Evolutionary conservation across 2,329 filamentous ascomycete species (phyloP).

Genomic region (Nannizziopsis barbatae): DNA sequence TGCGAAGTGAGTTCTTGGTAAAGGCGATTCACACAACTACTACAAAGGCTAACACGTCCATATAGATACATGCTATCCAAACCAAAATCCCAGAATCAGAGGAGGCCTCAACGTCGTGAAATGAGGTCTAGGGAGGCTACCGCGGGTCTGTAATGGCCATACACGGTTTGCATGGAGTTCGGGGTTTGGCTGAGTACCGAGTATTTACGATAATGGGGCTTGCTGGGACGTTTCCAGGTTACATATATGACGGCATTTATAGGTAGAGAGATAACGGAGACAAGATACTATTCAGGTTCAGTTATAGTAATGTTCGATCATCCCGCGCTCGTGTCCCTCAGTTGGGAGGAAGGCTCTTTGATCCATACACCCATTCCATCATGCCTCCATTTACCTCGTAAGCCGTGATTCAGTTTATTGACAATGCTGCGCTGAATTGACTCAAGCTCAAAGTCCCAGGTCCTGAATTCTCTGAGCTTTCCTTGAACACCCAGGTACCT

Average conservation of each 20-base stretch:
- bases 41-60: neutral
- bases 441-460: constrained; percentile 26
- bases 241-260: too few relatives aligned
- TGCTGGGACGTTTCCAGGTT: too few relatives aligned
- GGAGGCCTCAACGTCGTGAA: neutral
- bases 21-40: too few relatives aligned
- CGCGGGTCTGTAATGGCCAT: neutral
- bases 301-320: too few relatives aligned
- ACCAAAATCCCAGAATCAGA: constrained; percentile 4
- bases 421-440: constrained; percentile 22
- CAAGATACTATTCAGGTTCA: too few relatives aligned
- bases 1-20: constrained; percentile 68
- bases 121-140: neutral
- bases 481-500: constrained; percentile 18
- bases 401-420: constrained; percentile 18
- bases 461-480: constrained; percentile 21
- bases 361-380: constrained; percentile 25
- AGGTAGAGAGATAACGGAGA: too few relatives aligned
- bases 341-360: neutral
- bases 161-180: neutral
- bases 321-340: neutral
- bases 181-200: neutral
- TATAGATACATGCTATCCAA: constrained; percentile 14
- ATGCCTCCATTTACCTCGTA: constrained; percentile 24
- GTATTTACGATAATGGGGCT: too few relatives aligned